Conservation (phyloP, 805 yeast species). For the Candida schatavii region DNA sequence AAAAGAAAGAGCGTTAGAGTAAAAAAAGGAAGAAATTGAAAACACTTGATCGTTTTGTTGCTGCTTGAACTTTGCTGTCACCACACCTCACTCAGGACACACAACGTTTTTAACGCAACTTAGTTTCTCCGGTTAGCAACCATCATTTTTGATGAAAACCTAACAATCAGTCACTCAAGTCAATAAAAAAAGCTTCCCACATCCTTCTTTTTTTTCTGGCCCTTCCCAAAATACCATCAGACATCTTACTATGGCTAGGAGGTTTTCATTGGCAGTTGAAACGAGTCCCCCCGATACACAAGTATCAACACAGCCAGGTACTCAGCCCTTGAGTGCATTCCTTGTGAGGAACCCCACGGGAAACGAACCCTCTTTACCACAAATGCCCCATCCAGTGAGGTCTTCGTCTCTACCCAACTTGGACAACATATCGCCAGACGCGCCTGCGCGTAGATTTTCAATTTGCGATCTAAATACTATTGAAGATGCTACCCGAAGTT, state of each 20-base stretch:
- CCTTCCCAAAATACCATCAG: no score
- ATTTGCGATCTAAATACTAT: slow-evolving; percentile 15
- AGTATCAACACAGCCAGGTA: slow-evolving; percentile 3
- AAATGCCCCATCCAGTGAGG: neutral
- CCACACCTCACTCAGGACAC: no score
- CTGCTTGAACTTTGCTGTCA: no score
- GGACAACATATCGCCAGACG: neutral
- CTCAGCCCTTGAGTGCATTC: slow-evolving; percentile 20
- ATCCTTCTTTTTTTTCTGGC: no score
- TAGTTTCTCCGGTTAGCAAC: no score
- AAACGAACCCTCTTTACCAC: neutral
- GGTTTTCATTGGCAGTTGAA: slow-evolving; percentile 17
- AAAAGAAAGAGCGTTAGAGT: no score
- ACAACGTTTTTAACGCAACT: no score
- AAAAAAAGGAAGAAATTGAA: no score
- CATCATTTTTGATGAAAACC: no score
- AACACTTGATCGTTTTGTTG: no score
- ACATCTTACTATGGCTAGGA: slow-evolving; percentile 7
- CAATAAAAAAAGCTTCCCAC: no score
- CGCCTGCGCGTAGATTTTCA: slow-evolving; percentile 11
- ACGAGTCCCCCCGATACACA: neutral
- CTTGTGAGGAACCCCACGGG: slow-evolving; percentile 8
- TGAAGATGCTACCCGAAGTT: slow-evolving; percentile 6
- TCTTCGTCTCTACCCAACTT: slow-evolving; percentile 1
- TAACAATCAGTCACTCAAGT: no score